Conservation (phyloP, 208 protist species). For the Tetramitus jugosus region DNA sequence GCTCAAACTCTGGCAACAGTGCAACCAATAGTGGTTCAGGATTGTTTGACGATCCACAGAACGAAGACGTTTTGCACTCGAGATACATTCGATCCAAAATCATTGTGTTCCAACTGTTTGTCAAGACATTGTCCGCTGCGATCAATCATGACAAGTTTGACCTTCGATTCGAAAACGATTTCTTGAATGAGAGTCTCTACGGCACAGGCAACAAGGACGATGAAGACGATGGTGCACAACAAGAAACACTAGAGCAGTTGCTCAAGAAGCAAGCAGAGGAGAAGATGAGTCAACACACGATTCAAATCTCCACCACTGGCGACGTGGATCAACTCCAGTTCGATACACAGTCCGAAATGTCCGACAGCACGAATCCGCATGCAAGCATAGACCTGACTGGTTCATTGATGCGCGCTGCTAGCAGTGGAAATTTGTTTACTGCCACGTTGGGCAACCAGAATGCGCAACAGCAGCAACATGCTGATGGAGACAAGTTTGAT, state of each 20-base stretch:
- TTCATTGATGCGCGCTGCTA: no score
- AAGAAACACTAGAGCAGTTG: background rate
- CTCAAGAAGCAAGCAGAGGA: background rate
- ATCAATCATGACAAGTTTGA: background rate
- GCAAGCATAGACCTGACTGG: no score
- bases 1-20: no score
- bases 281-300: background rate
- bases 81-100: slow-evolving; percentile 10
- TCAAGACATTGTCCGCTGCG: slow-evolving; percentile 6
- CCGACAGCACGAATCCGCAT: no score
- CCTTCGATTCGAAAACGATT: slow-evolving; percentile 10
- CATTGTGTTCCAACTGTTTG: slow-evolving; percentile 17
- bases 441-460: no score
- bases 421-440: no score
- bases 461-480: no score
- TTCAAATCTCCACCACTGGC: background rate
- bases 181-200: background rate
- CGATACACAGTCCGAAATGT: no score
- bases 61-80: background rate
- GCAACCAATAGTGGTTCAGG: no score
- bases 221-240: background rate
- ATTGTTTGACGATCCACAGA: no score
- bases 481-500: background rate
- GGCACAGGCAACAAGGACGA: background rate
- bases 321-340: no score